Evolutionary conservation across 495 filamentous ascomycete genomes (phyloP).

Genomic region (Aspergillus diversus): DNA sequence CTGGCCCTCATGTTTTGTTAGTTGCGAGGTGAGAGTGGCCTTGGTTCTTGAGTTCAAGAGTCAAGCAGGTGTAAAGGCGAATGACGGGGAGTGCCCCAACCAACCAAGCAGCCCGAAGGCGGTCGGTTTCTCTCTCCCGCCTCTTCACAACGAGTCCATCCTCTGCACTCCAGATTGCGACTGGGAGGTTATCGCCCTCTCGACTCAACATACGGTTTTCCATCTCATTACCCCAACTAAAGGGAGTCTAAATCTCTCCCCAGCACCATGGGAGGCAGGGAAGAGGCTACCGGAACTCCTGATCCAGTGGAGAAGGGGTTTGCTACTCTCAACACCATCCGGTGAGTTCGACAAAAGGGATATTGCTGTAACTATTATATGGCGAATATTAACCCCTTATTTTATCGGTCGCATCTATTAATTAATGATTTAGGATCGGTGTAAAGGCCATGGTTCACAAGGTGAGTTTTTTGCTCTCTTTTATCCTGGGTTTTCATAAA

Average conservation of each 20-base stretch:
- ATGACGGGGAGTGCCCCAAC: too few relatives aligned
- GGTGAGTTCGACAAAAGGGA: constrained; percentile 48
- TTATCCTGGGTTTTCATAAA: too few relatives aligned
- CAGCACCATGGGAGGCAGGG: constrained; percentile 50
- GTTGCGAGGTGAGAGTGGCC: too few relatives aligned
- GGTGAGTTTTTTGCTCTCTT: constrained; percentile 44
- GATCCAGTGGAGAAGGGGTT: constrained; percentile 74
- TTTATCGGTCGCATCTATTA: constrained; percentile 53
- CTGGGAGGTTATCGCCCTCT: constrained; percentile 32
- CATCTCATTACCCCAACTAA: constrained; percentile 24
- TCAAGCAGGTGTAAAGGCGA: too few relatives aligned
- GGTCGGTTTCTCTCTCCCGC: constrained; percentile 24
- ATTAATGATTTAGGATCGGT: constrained; percentile 61
- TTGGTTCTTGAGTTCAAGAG: too few relatives aligned
- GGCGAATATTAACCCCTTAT: constrained; percentile 21
- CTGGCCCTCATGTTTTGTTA: too few relatives aligned
- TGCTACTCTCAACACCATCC: constrained; percentile 77
- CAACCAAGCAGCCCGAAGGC: too few relatives aligned
- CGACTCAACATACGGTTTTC: constrained; percentile 26
- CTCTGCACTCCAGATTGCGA: constrained; percentile 27
- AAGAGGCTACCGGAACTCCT: constrained; percentile 58
- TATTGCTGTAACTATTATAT: constrained; percentile 13
- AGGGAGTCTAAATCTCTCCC: constrained; percentile 14
- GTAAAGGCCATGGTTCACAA: constrained; percentile 75
- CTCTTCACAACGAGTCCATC: constrained; percentile 19